Evolutionary conservation across 2,329 filamentous ascomycete genomes (phyloP).

Genomic region (Beauveria brongniartii): DNA sequence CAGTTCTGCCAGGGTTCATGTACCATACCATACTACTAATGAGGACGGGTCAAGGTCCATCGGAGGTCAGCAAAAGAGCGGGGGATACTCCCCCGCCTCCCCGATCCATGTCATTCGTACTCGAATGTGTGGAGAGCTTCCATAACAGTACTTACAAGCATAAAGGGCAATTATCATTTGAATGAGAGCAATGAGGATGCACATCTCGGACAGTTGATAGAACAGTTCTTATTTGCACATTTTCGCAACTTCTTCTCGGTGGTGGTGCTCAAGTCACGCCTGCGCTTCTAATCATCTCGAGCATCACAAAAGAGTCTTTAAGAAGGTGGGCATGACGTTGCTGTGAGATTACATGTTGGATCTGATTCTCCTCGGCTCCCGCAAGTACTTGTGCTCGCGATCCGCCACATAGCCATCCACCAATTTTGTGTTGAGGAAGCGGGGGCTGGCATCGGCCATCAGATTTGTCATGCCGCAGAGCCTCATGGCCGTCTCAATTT

Average conservation of each 20-base stretch:
- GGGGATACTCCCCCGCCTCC: too few relatives aligned
- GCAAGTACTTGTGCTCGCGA: background rate
- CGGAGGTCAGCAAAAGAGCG: too few relatives aligned
- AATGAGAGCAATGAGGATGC: too few relatives aligned
- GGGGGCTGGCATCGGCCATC: conserved; percentile 11
- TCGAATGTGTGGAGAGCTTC: too few relatives aligned
- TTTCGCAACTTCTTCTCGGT: too few relatives aligned
- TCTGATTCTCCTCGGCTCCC: background rate
- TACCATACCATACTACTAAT: too few relatives aligned
- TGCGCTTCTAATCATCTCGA: background rate
- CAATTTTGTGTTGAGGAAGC: conserved; percentile 18
- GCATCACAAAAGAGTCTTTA: background rate
- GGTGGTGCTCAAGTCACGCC: background rate
- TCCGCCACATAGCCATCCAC: conserved; percentile 16
- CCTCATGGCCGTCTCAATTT: conserved; percentile 30
- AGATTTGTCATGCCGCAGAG: conserved; percentile 20
- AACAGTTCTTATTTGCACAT: too few relatives aligned
- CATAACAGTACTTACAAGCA: too few relatives aligned
- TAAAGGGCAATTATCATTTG: too few relatives aligned
- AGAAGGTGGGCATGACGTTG: background rate
- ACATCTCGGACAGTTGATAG: too few relatives aligned
- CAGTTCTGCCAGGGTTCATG: too few relatives aligned
- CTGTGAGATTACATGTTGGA: background rate
- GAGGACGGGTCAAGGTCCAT: too few relatives aligned
- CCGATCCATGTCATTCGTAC: background rate